These are phyloP conservation scores for Lactarius vividus DNA, from an alignment of 768 basidiomycete genomes.

Conservation along the genomic window DNA sequence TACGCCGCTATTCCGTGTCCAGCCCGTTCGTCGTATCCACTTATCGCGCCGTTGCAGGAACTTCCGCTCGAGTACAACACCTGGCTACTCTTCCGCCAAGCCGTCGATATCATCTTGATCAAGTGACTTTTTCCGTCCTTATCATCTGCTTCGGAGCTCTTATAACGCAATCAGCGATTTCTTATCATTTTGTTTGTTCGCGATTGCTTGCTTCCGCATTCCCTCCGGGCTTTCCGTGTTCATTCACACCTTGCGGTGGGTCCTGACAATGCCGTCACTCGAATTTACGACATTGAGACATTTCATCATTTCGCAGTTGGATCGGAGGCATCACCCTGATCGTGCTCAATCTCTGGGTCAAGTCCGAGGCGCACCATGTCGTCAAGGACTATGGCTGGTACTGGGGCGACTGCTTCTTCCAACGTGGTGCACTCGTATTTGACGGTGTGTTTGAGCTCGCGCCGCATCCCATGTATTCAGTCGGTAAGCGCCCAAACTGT, in stretches of 20 bases:
- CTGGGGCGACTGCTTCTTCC: constrained; percentile 93
- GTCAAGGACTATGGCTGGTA: constrained; percentile 99
- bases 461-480: constrained; percentile 95
- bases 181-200: constrained; percentile 91
- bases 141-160: background rate
- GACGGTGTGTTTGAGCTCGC: constrained; percentile 97
- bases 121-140: constrained; percentile 56
- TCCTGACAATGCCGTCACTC: constrained; percentile 17
- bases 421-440: constrained; percentile 90
- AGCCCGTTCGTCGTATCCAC: constrained; percentile 12
- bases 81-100: constrained; percentile 93
- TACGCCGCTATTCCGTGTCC: constrained; percentile 39
- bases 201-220: constrained; percentile 87
- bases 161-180: constrained; percentile 65
- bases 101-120: constrained; percentile 93
- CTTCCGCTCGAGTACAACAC: constrained; percentile 93
- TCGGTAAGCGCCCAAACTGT: constrained; percentile 42
- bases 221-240: constrained; percentile 70
- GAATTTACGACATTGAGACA: constrained; percentile 11
- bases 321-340: constrained; percentile 80
- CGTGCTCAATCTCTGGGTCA: constrained; percentile 97
- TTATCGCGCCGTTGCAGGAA: constrained; percentile 46
- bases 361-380: constrained; percentile 94
- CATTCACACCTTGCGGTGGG: constrained; percentile 75
- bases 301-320: constrained; percentile 55